Evolutionary conservation across 495 filamentous ascomycete genomes (phyloP), one percentile per base, ranked within the genome.

Genomic region (Talaromyces nanjingensis): DNA sequence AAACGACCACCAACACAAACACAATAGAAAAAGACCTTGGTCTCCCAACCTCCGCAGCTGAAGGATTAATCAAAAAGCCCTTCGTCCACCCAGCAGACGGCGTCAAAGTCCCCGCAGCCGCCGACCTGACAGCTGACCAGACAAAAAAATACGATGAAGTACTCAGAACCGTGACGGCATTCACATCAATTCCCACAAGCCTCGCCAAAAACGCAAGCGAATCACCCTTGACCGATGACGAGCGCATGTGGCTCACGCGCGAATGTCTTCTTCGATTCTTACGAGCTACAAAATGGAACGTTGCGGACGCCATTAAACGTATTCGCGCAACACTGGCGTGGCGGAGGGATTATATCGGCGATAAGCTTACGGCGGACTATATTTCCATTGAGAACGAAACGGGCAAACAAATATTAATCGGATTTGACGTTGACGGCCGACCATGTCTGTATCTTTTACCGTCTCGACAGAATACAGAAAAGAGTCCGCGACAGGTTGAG

Each of bases 241-340:
- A 98, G 78, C 87, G 83, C 70, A 85, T 96, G 77, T 98, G 89
- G 86, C 81, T 98, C 62, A 97, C 92, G 16, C 85, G 86, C 56
- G 94, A 98, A 71, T 98, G 93, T 73, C 82, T 98, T 1, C 81
- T 98, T 12, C 90, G 94, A 68, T 98, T 94, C 71, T 84, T 98
- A 49, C 89, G 94, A 64, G 94, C 94, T 2, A 89, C 90, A 31
- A 98, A 97, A 74, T 98, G 94, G 94, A 83, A 88, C 67, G 77
- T 86, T 25, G 73, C 84, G 45, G 87, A 92, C 20, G 87, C 93
- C n/a, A 81, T 86, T 67, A 88, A 87, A 66, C 88, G 94, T 0
- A 72, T 98, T 16, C 86, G 88, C 63, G 82, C 81, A 20, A 97
- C 93, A 0, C 77, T 98, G 24, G 82, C 84, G 56, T 98, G 94